Evolutionary conservation across 2,329 filamentous ascomycete genomes (phyloP), one percentile per base, ranked within the genome.

Genomic region (Talaromyces sp.): DNA sequence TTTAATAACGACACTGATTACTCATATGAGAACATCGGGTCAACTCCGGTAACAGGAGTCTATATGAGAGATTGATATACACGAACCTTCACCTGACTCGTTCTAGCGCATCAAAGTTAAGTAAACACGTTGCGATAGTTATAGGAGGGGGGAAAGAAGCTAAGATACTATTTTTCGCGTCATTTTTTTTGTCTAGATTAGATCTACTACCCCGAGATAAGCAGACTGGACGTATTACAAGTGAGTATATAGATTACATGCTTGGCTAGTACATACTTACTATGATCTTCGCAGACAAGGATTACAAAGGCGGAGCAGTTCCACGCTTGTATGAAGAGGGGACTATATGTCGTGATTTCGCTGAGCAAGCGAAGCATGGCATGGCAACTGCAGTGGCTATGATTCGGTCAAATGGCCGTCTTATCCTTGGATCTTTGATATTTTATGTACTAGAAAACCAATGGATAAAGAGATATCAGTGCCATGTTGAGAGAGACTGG

Each of bases 11-110:
- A 38, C 53, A 56, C 31, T 25, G 34, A 40, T 62, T 38, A 62
- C 53, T 36, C 43, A 62, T 51, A 62, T 51, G 59, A 62, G 29
- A 40, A 31, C 45, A 45, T 53, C 31, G 31, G n/a, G 11, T 15
- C 4, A 38, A n/a, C 34, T 64, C 63, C 63, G 63, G 58, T 64
- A 60, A 60, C 45, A 64, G 63, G 63, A 64, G 63, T 60, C 63
- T 40, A 54, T 51, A n/a, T 43, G 8, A 11, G 13, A 43, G 6
- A 7, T 47, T 60, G 40, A 47, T 19, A 31, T 31, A 47, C 22
- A 13, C 10, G 11, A 19, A 38, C 2, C 5, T 25, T 7, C 11
- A 22, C 29, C 53, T 56, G 29, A 56, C 19, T 56, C 53, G 31
- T 25, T 56, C 29, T 8, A 27, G 47, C 22, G 29, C 13, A 17